Percentiles rank a stretch among this genome's conserved stretches.
Conservation (phyloP, 306 rosid species). For the Acacia melanoxylon region DNA sequence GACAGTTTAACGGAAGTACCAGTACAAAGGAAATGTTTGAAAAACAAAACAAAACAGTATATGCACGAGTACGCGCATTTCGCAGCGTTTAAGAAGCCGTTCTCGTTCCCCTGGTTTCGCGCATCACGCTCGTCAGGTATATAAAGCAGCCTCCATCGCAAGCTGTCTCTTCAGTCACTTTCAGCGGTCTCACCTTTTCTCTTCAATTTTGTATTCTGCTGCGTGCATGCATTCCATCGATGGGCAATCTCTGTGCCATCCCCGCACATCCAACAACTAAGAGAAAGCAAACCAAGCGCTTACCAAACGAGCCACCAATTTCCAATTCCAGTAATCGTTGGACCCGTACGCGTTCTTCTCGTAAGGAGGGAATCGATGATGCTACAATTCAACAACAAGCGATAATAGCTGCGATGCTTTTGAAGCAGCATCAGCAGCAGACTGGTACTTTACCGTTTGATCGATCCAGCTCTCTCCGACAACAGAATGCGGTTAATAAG, state of each 20-base stretch:
- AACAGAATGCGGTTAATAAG: constrained; percentile 62
- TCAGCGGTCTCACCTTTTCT: not conserved
- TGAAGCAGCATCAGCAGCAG: constrained; percentile 63
- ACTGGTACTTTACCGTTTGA: constrained; percentile 59
- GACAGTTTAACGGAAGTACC: not conserved
- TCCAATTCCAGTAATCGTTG: constrained; percentile 50
- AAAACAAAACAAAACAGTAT: too few relatives aligned
- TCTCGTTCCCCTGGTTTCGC: not conserved
- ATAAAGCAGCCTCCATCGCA: not conserved
- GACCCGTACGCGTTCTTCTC: constrained; percentile 57
- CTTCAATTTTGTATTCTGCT: not conserved
- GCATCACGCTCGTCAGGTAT: not conserved
- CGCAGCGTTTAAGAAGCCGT: not conserved
- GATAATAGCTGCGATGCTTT: constrained; percentile 82
- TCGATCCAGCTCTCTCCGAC: constrained; percentile 78
- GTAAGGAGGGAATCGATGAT: constrained; percentile 61
- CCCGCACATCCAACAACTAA: constrained; percentile 43
- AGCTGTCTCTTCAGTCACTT: not conserved
- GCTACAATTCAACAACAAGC: constrained; percentile 70
- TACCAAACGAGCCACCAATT: constrained; percentile 43
- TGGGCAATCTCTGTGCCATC: constrained; percentile 88
- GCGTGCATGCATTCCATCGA: constrained; percentile 47
- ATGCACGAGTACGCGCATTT: not conserved
- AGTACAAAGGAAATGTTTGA: too few relatives aligned
- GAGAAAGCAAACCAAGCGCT: constrained; percentile 55